A percentile compares a stretch with the other conserved stretches of the same genome.
Evolutionary conservation across 371 early-diverging fungal genomes (phyloP).

Genomic region (Edhazardia aedis): DNA sequence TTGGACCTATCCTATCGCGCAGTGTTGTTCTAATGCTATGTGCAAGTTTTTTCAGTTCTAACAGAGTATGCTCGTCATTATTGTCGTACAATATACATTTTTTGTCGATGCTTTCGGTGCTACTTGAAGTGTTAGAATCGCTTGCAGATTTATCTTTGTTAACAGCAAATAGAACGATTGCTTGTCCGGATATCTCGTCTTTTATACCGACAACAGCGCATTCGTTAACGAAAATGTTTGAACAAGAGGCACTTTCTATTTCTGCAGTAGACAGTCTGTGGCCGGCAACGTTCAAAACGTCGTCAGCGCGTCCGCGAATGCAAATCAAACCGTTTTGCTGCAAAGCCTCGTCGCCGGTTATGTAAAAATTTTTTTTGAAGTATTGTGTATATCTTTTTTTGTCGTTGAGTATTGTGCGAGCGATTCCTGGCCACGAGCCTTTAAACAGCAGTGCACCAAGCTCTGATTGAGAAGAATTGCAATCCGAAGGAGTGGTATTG

Average conservation of each 20-base stretch:
- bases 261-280: conserved; percentile 82
- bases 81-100: conserved; percentile 16
- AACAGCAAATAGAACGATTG: conserved; percentile 49
- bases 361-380: conserved; percentile 57
- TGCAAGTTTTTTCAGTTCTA: conserved; percentile 30
- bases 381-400: conserved; percentile 69
- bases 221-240: conserved; percentile 58
- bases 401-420: conserved; percentile 66
- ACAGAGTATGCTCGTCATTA: neutral
- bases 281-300: conserved; percentile 86
- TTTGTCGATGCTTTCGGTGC: conserved; percentile 53
- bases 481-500: neutral
- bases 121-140: conserved; percentile 50
- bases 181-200: conserved; percentile 70
- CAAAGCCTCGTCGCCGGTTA: conserved; percentile 51
- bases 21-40: conserved; percentile 56
- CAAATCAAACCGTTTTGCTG: conserved; percentile 65
- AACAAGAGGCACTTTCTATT: conserved; percentile 65
- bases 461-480: conserved; percentile 42
- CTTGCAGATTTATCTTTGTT: conserved; percentile 54
- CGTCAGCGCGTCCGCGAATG: conserved; percentile 69
- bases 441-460: conserved; percentile 69
- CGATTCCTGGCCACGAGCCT: conserved; percentile 75
- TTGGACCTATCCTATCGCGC: conserved; percentile 54
- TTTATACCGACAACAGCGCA: conserved; percentile 70